Evolutionary conservation across 2,329 filamentous ascomycete genomes (phyloP), one percentile per base, ranked within the genome.

Genomic region (Xylariales sp.): DNA sequence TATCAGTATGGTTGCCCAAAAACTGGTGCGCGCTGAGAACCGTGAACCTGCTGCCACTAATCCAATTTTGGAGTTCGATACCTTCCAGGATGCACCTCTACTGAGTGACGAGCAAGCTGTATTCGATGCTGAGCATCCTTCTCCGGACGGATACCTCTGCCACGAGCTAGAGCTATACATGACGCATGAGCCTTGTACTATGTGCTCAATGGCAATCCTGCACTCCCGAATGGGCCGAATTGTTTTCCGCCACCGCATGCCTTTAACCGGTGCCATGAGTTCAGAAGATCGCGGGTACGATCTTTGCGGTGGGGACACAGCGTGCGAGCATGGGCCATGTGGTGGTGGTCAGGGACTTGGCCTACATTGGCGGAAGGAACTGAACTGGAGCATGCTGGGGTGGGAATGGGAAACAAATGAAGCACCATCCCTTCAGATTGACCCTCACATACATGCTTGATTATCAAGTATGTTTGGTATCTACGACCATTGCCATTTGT

Each of bases 161-260:
- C 88, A 95, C 49, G 87, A 88, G 38, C 75, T 98, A 20, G 91
- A 97, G 61, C 77, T 98, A 40, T 97, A 96, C 65, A 72, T 94
- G 43, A 95, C 90, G 3, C 90, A 97, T 56, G 93, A 98, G 64
- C 93, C 93, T 5, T 98, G 93, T 58, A 78, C 95, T 43, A 94
- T 95, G 78, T 98, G 93, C 64, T 88, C 86, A 24, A 97, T 97
- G 93, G 93, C 88, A 2, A 85, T 97, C 50, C 72, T 97, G 16
- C 90, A 97, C 58, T 96, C 91, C 7, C 80, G 93, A 35, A 95
- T 98, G 73, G 83, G 87, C 30, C 82, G 85, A 37, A 85, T 90
- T 36, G 75, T 95, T 27, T 95, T 95, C 62, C 80, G 78, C 46
- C 74, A 81, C 45, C 78, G 86, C 39, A 93, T 95, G 85, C 75